Percentiles rank a stretch among this genome's conserved stretches.
Conservation (phyloP, 2,329 filamentous ascomycete species). For the Didymella arachidicola region DNA sequence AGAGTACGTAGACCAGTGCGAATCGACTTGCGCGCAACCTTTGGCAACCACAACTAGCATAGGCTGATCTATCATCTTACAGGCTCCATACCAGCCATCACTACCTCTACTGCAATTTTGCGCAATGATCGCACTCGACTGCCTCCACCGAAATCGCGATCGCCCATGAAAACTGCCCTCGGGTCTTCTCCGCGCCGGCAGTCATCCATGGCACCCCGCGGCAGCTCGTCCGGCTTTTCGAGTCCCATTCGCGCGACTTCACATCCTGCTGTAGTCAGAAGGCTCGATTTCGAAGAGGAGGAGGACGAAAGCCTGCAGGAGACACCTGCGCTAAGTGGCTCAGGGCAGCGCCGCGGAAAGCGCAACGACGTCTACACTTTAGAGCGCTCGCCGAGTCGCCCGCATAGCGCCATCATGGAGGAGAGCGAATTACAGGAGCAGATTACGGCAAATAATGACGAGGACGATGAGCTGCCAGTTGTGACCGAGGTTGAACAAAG, state of each 20-base stretch:
- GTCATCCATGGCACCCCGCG: conserved; percentile 63
- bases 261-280: conserved; percentile 59
- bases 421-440: conserved; percentile 47
- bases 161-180: conserved; percentile 69
- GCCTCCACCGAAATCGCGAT: conserved; percentile 61
- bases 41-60: not conserved
- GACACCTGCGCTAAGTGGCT: conserved; percentile 45
- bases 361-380: conserved; percentile 45
- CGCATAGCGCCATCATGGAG: conserved; percentile 38
- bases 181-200: conserved; percentile 67
- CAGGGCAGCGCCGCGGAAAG: conserved; percentile 42
- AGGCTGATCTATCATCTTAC: conserved; percentile 12
- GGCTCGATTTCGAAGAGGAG: conserved; percentile 63
- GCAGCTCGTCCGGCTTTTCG: conserved; percentile 54
- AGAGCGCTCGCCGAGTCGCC: conserved; percentile 41
- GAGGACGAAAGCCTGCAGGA: conserved; percentile 39
- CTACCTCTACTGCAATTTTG: conserved; percentile 55
- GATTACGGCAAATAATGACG: conserved; percentile 37
- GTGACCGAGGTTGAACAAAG: conserved; percentile 41
- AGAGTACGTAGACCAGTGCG: conserved; percentile 59
- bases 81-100: conserved; percentile 62
- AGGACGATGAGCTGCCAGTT: conserved; percentile 31
- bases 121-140: conserved; percentile 55
- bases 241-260: conserved; percentile 44
- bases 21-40: conserved; percentile 6